Base-by-base conservation (phyloP, 1,284 basidiomycete species). In the Jaminaea rosea region DNA sequence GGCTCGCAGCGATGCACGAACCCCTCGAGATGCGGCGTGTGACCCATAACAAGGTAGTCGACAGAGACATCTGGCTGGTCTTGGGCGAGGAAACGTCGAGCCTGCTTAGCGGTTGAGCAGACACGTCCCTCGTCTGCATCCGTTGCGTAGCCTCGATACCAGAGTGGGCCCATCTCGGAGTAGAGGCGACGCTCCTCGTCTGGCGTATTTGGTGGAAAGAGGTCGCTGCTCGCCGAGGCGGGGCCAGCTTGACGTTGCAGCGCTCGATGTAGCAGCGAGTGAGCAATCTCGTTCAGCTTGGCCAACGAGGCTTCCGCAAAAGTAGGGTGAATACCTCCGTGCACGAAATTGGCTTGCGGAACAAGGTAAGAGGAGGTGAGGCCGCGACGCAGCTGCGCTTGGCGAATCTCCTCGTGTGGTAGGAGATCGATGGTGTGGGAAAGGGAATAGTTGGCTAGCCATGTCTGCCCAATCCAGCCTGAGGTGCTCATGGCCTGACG, bases 401-500 rank as follows among this genome's bases (percentile, higher is more conserved):
- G 34, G n/a, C n/a, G 3, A 36, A 15, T 36, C 21, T 36, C n/a
- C 4, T 21, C 4, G 3, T 21, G 1, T 0, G 61, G 63, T 4
- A 72, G 37, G 0, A 73, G 47, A 0, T 55, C 31, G 9, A 73
- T 39, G 0, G 46, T 48, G 15, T 62, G 49, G 0, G 66, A 69
- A 17, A 72, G 50, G 34, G 60, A 63, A 56, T 63, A 73, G 39
- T 55, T 15, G 1, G 49, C 7, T 13, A 69, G 37, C 71, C 71
- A 73, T 13, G 63, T 60, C 24, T 50, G 31, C 0, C 71, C 71
- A 10, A 73, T 58, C 71, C 71, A 73, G 11, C 71, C 71, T 2
- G 85, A 5, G 69, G 75, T 10, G 69, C 65, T 58, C 50, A 74
- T 65, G 23, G 64, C 68, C 0, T 47, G 11, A 1, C 67, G 24